phyloP scores from a whole-genome alignment of 192 early-diverging fungal species.

The Lobosporangium transversale region DNA sequence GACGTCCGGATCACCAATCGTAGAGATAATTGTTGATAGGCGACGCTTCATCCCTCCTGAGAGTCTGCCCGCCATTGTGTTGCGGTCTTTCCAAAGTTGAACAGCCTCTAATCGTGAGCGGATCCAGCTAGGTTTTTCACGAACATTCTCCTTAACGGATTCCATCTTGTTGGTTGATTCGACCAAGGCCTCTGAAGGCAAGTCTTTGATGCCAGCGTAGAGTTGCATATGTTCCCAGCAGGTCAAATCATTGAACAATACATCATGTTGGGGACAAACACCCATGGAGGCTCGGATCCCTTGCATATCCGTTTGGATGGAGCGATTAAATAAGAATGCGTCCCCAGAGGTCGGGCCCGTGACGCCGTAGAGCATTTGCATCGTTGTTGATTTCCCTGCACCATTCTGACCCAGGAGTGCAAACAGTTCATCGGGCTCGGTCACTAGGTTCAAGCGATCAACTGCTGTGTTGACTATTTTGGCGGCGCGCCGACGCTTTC shows the following conservation, averaged over 20 bases:
- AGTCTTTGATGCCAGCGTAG: slow-evolving; percentile 81
- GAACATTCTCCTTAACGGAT: slow-evolving; percentile 64
- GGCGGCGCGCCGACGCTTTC: slow-evolving; percentile 16
- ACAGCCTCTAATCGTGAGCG: slow-evolving; percentile 70
- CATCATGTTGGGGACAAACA: slow-evolving; percentile 81
- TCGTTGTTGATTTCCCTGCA: slow-evolving; percentile 81
- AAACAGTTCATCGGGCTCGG: slow-evolving; percentile 63
- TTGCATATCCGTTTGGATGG: slow-evolving; percentile 64
- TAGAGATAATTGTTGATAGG: slow-evolving; percentile 74
- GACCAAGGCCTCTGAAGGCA: slow-evolving; percentile 51
- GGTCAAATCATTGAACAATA: slow-evolving; percentile 79
- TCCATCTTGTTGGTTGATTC: slow-evolving; percentile 36
- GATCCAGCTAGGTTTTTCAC: slow-evolving; percentile 32
- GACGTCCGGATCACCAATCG: slow-evolving; percentile 74
- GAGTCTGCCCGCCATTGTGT: slow-evolving; percentile 70
- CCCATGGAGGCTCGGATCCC: slow-evolving; percentile 75
- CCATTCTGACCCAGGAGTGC: slow-evolving; percentile 82
- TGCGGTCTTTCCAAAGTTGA: slow-evolving; percentile 69
- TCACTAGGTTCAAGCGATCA: slow-evolving; percentile 54
- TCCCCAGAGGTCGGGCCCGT: slow-evolving; percentile 70
- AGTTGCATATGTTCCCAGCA: slow-evolving; percentile 79
- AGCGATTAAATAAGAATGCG: slow-evolving; percentile 70
- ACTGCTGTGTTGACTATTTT: slow-evolving; percentile 61
- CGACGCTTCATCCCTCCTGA: slow-evolving; percentile 83
- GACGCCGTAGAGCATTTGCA: slow-evolving; percentile 77